A percentile compares a stretch with the other conserved stretches of the same genome.
Evolutionary conservation across 371 early-diverging fungal genomes (phyloP).

Genomic region (Mucor lusitanicus): DNA sequence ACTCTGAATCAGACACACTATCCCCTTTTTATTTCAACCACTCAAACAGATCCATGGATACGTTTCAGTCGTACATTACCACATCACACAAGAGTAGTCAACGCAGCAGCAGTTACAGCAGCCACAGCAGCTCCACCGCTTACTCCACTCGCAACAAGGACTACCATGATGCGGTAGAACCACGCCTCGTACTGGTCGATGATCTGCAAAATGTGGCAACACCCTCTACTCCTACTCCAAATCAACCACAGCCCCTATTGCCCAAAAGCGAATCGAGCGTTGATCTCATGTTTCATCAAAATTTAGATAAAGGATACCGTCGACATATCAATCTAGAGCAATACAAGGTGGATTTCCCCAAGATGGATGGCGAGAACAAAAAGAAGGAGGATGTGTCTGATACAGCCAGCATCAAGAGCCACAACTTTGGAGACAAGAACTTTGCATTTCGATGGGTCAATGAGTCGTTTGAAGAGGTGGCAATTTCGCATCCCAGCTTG

Average conservation of each 20-base stretch:
- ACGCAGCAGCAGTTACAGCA: slow-evolving; percentile 9
- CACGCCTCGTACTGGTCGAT: slow-evolving; percentile 28
- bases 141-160: background rate
- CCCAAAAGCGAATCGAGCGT: slow-evolving; percentile 33
- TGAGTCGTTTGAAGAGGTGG: slow-evolving; percentile 53
- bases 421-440: slow-evolving; percentile 53
- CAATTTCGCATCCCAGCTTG: slow-evolving; percentile 50
- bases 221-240: slow-evolving; percentile 12
- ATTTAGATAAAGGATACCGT: slow-evolving; percentile 22
- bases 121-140: slow-evolving; percentile 8
- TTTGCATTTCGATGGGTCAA: slow-evolving; percentile 55
- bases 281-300: slow-evolving; percentile 30
- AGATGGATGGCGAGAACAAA: slow-evolving; percentile 18
- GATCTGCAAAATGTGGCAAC: slow-evolving; percentile 8
- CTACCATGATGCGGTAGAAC: slow-evolving; percentile 43
- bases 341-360: slow-evolving; percentile 17
- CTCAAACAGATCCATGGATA: slow-evolving; percentile 18
- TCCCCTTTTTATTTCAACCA: slow-evolving; percentile 22
- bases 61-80: slow-evolving; percentile 2
- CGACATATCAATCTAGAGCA: slow-evolving; percentile 10
- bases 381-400: slow-evolving; percentile 21
- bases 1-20: slow-evolving; percentile 14
- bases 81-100: slow-evolving; percentile 16
- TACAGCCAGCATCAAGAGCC: slow-evolving; percentile 41
- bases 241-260: background rate